Percentiles rank a stretch among this genome's conserved stretches.
phyloP scores from a whole-genome alignment of 768 basidiomycete species.

The Calocybe cyanea region DNA sequence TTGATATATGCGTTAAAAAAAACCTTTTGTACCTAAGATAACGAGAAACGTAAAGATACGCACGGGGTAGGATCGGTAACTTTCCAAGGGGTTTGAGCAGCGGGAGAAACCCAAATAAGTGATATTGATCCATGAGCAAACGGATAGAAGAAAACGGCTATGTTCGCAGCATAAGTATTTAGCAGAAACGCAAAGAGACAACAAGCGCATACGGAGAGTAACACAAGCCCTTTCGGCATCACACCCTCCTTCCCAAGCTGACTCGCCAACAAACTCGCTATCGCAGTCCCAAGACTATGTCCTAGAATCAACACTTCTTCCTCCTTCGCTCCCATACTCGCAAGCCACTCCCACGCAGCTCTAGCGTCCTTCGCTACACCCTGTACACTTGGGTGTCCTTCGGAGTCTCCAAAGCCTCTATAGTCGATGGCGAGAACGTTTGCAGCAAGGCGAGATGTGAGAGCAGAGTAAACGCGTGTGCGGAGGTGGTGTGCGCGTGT shows the following conservation, averaged over 20 bases:
- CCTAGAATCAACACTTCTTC: conserved; percentile 61
- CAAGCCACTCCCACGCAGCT: conserved; percentile 63
- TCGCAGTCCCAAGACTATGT: conserved; percentile 75
- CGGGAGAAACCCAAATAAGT: conserved; percentile 60
- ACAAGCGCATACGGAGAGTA: conserved; percentile 37
- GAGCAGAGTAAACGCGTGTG: conserved; percentile 44
- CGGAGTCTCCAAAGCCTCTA: conserved; percentile 72
- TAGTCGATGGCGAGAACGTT: conserved; percentile 74
- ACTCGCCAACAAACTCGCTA: conserved; percentile 44
- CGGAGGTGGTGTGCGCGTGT: conserved; percentile 54
- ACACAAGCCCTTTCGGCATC: conserved; percentile 41
- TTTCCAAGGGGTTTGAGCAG: conserved; percentile 64
- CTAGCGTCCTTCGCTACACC: conserved; percentile 60
- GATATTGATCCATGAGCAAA: conserved; percentile 63
- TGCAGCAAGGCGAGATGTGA: conserved; percentile 46
- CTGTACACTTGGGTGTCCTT: conserved; percentile 53
- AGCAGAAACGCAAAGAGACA: neutral
- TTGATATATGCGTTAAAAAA: conserved; percentile 19
- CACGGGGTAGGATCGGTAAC: conserved; percentile 61
- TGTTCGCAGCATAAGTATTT: neutral
- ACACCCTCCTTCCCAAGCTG: conserved; percentile 42
- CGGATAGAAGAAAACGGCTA: conserved; percentile 56
- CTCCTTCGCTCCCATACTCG: conserved; percentile 42
- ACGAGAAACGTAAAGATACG: conserved; percentile 25
- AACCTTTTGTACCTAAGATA: neutral